Conservation (phyloP, 306 rosid species). For the Carpinus viminea region DNA sequence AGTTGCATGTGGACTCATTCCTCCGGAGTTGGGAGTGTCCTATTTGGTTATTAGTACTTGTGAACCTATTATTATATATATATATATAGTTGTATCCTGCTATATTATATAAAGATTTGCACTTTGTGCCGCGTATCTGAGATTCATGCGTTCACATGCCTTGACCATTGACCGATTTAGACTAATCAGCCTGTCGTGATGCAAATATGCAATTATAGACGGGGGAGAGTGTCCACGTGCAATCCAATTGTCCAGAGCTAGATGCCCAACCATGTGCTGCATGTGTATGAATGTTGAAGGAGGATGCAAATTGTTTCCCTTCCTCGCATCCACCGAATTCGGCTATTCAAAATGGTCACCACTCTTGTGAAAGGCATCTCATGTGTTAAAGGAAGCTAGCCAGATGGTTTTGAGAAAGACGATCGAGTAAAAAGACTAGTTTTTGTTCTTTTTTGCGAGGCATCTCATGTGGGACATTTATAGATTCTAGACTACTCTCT, state of each 20-base stretch:
- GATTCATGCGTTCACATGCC: background rate
- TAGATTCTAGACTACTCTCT: no score
- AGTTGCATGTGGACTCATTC: background rate
- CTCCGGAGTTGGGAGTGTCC: background rate
- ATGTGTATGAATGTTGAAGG: no score
- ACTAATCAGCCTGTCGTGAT: background rate
- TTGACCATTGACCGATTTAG: background rate
- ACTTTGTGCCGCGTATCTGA: background rate
- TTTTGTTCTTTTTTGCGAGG: no score
- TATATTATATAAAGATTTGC: background rate
- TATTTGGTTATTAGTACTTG: background rate
- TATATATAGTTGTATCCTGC: background rate
- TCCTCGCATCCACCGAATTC: no score
- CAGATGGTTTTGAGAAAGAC: no score
- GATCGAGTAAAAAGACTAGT: no score
- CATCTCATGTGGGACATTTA: no score
- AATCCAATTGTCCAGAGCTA: background rate
- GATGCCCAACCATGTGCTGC: no score
- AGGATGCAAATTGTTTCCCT: no score
- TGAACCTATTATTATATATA: background rate
- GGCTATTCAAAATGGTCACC: no score
- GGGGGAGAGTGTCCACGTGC: background rate
- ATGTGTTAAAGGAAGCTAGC: no score
- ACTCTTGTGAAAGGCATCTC: no score
- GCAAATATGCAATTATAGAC: background rate